A percentile compares a stretch with the other conserved stretches of the same genome.
phyloP scores from a whole-genome alignment of 495 filamentous ascomycete species.

The Cladorrhinum samala region DNA sequence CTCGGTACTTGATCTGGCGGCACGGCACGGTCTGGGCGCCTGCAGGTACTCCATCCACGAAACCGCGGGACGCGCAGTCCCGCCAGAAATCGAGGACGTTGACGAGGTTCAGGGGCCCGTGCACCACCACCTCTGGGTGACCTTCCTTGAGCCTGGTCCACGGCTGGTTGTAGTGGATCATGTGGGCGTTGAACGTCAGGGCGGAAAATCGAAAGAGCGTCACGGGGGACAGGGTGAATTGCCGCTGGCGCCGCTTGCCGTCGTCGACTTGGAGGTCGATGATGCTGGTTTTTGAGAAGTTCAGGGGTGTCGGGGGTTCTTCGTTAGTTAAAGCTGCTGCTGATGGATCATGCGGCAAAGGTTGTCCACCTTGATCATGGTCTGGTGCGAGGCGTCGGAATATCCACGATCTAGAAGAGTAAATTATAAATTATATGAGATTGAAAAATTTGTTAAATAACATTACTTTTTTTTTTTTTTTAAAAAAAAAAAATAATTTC shows the following conservation, averaged over 20 bases:
- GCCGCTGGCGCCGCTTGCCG: constrained; percentile 16
- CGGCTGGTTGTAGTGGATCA: constrained; percentile 60
- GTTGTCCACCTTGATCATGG: too few relatives aligned
- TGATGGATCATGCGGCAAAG: too few relatives aligned
- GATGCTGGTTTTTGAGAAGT: constrained; percentile 8
- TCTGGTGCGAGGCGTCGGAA: constrained; percentile 43
- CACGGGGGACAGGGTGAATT: constrained; percentile 48
- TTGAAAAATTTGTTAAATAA: too few relatives aligned
- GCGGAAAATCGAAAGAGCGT: constrained; percentile 67
- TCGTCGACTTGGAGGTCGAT: constrained; percentile 4
- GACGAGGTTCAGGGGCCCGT: constrained; percentile 59
- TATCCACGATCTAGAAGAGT: constrained; percentile 56
- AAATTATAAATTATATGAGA: too few relatives aligned
- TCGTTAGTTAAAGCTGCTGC: constrained; percentile 2
- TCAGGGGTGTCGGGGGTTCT: constrained; percentile 2
- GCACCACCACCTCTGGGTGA: constrained; percentile 54
- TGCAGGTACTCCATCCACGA: too few relatives aligned
- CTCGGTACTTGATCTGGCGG: constrained; percentile 47
- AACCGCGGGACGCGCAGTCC: constrained; percentile 31
- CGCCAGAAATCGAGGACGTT: constrained; percentile 61
- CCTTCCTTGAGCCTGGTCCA: constrained; percentile 57
- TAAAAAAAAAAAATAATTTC: too few relatives aligned
- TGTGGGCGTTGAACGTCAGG: constrained; percentile 66
- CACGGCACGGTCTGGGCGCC: not conserved
- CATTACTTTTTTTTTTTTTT: too few relatives aligned